Evolutionary conservation across 2,329 filamentous ascomycete species (phyloP).

Genomic region (Chrysosporium queenslandicum): DNA sequence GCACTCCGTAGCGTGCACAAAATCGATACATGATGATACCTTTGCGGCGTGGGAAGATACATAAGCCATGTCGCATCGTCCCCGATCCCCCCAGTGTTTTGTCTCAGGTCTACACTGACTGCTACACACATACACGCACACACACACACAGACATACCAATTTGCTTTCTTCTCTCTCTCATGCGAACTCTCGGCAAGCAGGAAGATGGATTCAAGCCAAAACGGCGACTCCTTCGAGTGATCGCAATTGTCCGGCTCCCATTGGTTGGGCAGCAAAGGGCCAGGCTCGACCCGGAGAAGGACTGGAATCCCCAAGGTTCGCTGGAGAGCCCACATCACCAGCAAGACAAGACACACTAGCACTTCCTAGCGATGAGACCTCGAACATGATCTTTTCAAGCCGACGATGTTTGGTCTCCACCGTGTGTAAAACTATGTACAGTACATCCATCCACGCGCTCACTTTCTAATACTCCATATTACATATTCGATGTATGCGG

Average conservation of each 20-base stretch:
- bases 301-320: not conserved
- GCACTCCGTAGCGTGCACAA: not conserved
- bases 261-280: constrained; percentile 9
- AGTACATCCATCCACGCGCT: too few species aligned
- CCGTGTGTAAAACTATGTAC: too few species aligned
- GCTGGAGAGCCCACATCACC: not conserved
- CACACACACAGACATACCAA: not conserved
- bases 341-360: not conserved
- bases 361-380: not conserved
- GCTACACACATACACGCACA: too few species aligned
- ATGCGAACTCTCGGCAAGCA: constrained; percentile 5
- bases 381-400: not conserved
- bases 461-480: too few species aligned
- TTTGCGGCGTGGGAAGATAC: not conserved
- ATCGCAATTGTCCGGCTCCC: not conserved
- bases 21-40: constrained; percentile 6
- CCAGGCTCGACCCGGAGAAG: not conserved
- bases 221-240: not conserved
- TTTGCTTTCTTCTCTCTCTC: too few species aligned
- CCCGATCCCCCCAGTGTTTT: not conserved
- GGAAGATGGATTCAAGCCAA: not conserved
- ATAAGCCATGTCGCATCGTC: not conserved
- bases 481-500: not conserved
- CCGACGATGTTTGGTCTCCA: not conserved
- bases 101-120: too few species aligned